These are phyloP conservation scores for Mesembryanthemum crystallinum DNA, from an alignment of 148 eudicot genomes.

Conservation along the genomic window DNA sequence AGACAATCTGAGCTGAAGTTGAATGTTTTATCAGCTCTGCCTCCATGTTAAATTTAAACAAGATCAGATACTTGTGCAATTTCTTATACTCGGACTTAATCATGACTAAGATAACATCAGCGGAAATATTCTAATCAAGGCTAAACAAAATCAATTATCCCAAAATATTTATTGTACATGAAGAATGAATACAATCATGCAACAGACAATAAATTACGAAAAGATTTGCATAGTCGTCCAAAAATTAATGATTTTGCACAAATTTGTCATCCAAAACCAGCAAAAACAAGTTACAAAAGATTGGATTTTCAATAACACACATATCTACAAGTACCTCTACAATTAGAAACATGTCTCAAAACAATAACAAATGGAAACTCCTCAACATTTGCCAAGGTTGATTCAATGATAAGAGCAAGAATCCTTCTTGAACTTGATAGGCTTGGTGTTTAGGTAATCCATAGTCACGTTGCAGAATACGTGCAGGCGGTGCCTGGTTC, in stretches of 20 bases:
- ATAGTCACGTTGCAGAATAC: constrained; percentile 59
- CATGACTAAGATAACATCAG: no score
- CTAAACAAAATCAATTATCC: no score
- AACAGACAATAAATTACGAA: no score
- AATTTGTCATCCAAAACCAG: not conserved
- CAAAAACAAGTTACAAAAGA: not conserved
- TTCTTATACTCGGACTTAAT: no score
- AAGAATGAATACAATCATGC: no score
- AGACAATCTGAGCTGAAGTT: no score
- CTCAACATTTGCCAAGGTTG: not conserved
- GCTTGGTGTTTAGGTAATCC: constrained; percentile 59
- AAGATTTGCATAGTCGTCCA: no score
- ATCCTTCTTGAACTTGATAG: constrained; percentile 64
- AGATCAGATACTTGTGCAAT: no score
- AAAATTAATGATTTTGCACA: not conserved
- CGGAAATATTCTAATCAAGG: no score
- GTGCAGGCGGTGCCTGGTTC: constrained; percentile 41
- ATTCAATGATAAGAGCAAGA: constrained; percentile 45
- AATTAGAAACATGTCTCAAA: not conserved
- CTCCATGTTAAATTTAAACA: no score
- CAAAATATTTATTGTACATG: no score
- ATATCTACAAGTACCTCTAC: constrained; percentile 13
- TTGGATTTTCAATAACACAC: not conserved
- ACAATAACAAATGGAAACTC: not conserved
- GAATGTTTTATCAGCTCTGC: no score